Conservation (phyloP, 768 basidiomycete species). For the Xerocomellus chrysenteron region DNA sequence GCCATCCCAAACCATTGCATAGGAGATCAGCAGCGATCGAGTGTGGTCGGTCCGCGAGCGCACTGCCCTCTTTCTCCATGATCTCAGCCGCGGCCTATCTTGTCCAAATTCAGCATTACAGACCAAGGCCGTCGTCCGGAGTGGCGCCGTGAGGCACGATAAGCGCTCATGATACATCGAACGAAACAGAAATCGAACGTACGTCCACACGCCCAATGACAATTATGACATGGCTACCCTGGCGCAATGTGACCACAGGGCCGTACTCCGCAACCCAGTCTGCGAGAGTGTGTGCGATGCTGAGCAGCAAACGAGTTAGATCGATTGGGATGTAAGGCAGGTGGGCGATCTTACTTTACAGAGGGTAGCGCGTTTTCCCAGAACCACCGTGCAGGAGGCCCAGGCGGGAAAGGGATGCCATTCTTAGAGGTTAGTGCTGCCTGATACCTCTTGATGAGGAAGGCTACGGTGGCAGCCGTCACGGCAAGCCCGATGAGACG, state of each 20-base stretch:
- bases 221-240: slow-evolving; percentile 35
- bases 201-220: slow-evolving; percentile 25
- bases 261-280: slow-evolving; percentile 58
- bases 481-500: slow-evolving; percentile 4
- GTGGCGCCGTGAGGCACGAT: background rate
- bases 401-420: slow-evolving; percentile 24
- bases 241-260: slow-evolving; percentile 52
- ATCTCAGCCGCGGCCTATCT: slow-evolving; percentile 53
- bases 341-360: slow-evolving; percentile 14
- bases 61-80: slow-evolving; percentile 57
- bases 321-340: background rate
- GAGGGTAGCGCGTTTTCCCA: slow-evolving; percentile 21
- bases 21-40: slow-evolving; percentile 52
- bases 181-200: background rate
- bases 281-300: slow-evolving; percentile 36
- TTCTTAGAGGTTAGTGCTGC: background rate
- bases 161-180: background rate
- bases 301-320: background rate
- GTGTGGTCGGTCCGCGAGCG: slow-evolving; percentile 48
- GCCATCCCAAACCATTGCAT: slow-evolving; percentile 41
- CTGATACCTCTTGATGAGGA: slow-evolving; percentile 3
- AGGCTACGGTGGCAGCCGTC: background rate
- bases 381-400: slow-evolving; percentile 26
- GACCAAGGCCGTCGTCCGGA: background rate
- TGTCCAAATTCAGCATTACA: background rate